These are phyloP conservation scores for Herpotrichia juniperi DNA, from an alignment of 2,329 filamentous ascomycete species.

Conservation along the genomic window DNA sequence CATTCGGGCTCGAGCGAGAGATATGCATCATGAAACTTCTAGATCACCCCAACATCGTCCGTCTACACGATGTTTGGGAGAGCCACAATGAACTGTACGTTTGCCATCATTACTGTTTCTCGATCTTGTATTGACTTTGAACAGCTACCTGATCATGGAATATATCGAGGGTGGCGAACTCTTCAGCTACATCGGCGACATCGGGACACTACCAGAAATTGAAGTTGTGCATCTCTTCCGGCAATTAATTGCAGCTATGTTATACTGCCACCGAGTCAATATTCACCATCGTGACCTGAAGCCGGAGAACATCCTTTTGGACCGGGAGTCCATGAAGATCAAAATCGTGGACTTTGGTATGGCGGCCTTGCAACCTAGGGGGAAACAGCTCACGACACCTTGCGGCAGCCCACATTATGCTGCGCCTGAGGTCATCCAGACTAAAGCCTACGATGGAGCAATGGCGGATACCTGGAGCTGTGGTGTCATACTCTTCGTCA, in stretches of 20 bases:
- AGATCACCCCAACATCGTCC: conserved; percentile 92
- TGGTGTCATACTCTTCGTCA: conserved; percentile 77
- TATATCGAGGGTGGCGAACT: conserved; percentile 85
- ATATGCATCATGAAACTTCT: conserved; percentile 97
- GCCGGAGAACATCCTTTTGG: conserved; percentile 93
- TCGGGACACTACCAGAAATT: conserved; percentile 77
- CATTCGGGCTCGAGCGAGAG: conserved; percentile 89
- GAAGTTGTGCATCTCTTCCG: conserved; percentile 85
- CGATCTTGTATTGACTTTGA: conserved; percentile 23
- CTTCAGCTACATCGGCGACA: conserved; percentile 81
- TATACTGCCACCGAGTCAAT: conserved; percentile 92
- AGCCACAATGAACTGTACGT: conserved; percentile 91
- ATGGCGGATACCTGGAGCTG: conserved; percentile 93
- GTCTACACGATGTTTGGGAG: conserved; percentile 96
- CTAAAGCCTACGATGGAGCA: conserved; percentile 78
- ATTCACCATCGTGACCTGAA: conserved; percentile 97
- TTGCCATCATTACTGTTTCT: background rate
- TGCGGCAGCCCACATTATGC: conserved; percentile 98
- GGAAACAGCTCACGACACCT: conserved; percentile 81
- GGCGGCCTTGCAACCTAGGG: conserved; percentile 86
- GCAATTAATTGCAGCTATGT: conserved; percentile 89
- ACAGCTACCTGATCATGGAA: conserved; percentile 91
- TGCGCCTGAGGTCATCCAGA: conserved; percentile 86
- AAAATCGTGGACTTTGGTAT: conserved; percentile 99
- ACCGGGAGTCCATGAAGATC: conserved; percentile 70